These are phyloP conservation scores for Sugiyamaella marilandica DNA, from an alignment of 805 yeast genomes.

Conservation along the genomic window DNA sequence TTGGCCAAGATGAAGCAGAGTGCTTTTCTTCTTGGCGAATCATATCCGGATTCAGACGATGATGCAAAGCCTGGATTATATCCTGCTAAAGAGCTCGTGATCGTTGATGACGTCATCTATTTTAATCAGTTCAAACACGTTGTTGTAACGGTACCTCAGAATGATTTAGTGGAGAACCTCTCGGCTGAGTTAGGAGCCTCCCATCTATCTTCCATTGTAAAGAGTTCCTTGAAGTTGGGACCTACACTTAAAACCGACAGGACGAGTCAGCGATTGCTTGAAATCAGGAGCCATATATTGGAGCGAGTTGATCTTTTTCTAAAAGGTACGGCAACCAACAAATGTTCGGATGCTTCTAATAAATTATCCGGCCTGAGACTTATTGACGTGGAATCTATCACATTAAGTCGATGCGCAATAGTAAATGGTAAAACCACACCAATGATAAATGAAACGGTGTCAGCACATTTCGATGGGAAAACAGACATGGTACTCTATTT, in stretches of 20 bases:
- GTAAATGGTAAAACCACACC: constrained; percentile 18
- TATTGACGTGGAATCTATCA: constrained; percentile 24
- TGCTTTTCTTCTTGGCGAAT: constrained; percentile 28
- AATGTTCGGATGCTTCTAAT: constrained; percentile 3
- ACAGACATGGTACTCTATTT: constrained; percentile 18
- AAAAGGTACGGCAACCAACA: constrained; percentile 25
- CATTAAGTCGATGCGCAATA: constrained; percentile 19
- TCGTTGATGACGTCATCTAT: constrained; percentile 35
- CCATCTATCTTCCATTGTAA: constrained; percentile 26
- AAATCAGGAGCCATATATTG: constrained; percentile 24
- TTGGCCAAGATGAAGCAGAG: constrained; percentile 24
- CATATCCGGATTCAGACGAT: constrained; percentile 18
- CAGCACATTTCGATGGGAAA: constrained; percentile 21
- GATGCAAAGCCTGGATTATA: constrained; percentile 22
- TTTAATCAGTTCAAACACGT: constrained; percentile 33
- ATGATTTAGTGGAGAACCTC: constrained; percentile 28
- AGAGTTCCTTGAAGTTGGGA: constrained; percentile 29
- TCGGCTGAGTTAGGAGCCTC: constrained; percentile 31
- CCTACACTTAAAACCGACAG: constrained; percentile 5
- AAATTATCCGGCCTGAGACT: constrained; percentile 21
- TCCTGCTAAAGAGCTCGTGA: constrained; percentile 27
- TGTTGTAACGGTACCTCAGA: constrained; percentile 34
- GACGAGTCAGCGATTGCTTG: not conserved
- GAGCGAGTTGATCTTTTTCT: constrained; percentile 33
- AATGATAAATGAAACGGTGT: constrained; percentile 14